A percentile compares a stretch with the other conserved stretches of the same genome.
phyloP scores from a whole-genome alignment of 352 stramenopile species.

The Globisporangium rhizosaccharum region DNA sequence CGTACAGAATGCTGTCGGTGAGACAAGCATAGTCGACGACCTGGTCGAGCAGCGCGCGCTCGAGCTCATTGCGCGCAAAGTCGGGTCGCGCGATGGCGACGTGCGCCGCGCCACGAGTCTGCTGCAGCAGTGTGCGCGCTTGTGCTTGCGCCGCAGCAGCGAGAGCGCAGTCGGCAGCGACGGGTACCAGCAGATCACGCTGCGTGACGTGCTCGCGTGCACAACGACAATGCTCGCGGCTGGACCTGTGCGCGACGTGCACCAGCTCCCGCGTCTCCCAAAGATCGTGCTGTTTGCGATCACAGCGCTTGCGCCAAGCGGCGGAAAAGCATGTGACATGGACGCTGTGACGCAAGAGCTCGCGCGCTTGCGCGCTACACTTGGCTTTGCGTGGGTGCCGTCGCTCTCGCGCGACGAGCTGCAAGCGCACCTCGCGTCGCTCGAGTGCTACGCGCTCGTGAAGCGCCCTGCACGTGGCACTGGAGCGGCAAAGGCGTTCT shows the following conservation, averaged over 20 bases:
- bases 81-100: slow-evolving; percentile 62
- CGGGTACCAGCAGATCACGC: slow-evolving; percentile 16
- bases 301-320: slow-evolving; percentile 41
- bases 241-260: slow-evolving; percentile 41
- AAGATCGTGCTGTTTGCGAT: slow-evolving; percentile 69
- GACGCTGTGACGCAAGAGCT: slow-evolving; percentile 46
- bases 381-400: slow-evolving; percentile 50
- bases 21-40: background rate
- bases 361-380: slow-evolving; percentile 23
- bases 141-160: slow-evolving; percentile 22
- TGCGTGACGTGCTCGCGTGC: slow-evolving; percentile 35
- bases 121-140: slow-evolving; percentile 51
- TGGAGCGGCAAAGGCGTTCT: slow-evolving; percentile 26
- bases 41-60: slow-evolving; percentile 42
- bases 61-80: slow-evolving; percentile 62
- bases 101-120: slow-evolving; percentile 53
- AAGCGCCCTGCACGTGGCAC: slow-evolving; percentile 23
- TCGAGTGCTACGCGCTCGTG: slow-evolving; percentile 69
- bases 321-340: slow-evolving; percentile 29
- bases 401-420: slow-evolving; percentile 53
- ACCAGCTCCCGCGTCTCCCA: slow-evolving; percentile 52
- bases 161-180: background rate
- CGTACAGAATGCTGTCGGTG: slow-evolving; percentile 17
- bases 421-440: slow-evolving; percentile 49
- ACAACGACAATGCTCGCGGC: slow-evolving; percentile 32